Evolutionary conservation across 148 eudicot species (phyloP).

Genomic region (Vaccinium vitisidaea): DNA sequence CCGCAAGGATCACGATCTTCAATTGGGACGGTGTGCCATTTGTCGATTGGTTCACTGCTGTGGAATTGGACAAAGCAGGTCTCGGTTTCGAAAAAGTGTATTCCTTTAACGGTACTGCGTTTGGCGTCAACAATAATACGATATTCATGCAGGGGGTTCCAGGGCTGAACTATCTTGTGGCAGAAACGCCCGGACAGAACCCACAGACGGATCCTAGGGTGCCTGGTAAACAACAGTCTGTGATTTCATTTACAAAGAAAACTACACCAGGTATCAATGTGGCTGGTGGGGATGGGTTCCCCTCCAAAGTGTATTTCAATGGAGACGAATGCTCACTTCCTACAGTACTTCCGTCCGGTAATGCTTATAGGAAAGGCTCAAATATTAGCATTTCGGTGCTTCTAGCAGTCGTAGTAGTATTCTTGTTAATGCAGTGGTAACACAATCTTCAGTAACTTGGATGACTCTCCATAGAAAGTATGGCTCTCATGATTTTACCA

Average conservation of each 20-base stretch:
- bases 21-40: constrained; percentile 59
- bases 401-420: constrained; percentile 26
- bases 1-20: constrained; percentile 61
- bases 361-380: constrained; percentile 29
- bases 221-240: constrained; percentile 78
- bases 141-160: constrained; percentile 58
- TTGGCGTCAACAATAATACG: constrained; percentile 43
- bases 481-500: not conserved
- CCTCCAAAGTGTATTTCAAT: constrained; percentile 62
- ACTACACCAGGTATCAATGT: constrained; percentile 43
- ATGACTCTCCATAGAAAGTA: not conserved
- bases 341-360: constrained; percentile 38
- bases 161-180: constrained; percentile 71
- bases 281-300: constrained; percentile 58
- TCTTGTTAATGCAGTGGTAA: constrained; percentile 40
- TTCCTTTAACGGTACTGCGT: constrained; percentile 59
- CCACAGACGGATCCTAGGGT: constrained; percentile 51
- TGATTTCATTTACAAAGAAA: constrained; percentile 64
- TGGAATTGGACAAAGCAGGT: constrained; percentile 46
- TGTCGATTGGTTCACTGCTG: constrained; percentile 62
- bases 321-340: constrained; percentile 84
- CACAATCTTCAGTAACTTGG: constrained; percentile 20
- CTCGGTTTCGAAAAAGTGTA: constrained; percentile 71
- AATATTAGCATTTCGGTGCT: constrained; percentile 24
- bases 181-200: constrained; percentile 49